These are phyloP conservation scores for Scheffersomyces lignosus DNA, from an alignment of 805 yeast genomes.

Conservation along the genomic window DNA sequence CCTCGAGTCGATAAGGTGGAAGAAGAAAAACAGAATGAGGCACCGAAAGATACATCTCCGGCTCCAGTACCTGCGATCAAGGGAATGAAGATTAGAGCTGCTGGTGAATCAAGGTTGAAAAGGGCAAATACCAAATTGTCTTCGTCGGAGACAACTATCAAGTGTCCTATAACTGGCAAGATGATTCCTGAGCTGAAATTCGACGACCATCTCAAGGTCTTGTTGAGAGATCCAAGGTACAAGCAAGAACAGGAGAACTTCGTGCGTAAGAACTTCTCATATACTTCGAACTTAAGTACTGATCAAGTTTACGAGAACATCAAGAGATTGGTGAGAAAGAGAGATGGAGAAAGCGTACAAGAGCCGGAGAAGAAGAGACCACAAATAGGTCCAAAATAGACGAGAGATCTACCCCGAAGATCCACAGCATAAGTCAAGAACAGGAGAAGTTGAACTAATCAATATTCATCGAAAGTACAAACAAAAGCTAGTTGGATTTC, in stretches of 20 bases:
- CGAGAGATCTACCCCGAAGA: conserved; percentile 1
- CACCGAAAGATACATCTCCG: conserved; percentile 3
- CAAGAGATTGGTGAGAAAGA: conserved; percentile 28
- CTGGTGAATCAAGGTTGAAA: conserved; percentile 65
- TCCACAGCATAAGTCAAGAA: conserved; percentile 3
- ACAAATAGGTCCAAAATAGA: conserved; percentile 9
- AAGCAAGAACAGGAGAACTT: conserved; percentile 64
- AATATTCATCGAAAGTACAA: conserved; percentile 22
- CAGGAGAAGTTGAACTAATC: conserved; percentile 3
- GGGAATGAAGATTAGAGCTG: conserved; percentile 66
- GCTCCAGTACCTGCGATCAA: conserved; percentile 26
- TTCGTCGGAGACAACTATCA: conserved; percentile 39
- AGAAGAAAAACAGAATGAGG: conserved; percentile 5
- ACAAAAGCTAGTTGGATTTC: conserved; percentile 15
- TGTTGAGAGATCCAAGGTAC: conserved; percentile 77
- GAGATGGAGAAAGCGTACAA: conserved; percentile 6
- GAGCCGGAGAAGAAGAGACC: conserved; percentile 3
- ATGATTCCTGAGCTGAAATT: conserved; percentile 69
- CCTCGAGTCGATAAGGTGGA: too few species aligned
- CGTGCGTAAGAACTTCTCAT: conserved; percentile 52
- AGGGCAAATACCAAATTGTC: conserved; percentile 11
- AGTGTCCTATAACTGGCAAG: conserved; percentile 79
- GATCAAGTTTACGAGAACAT: conserved; percentile 65
- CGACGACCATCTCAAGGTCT: conserved; percentile 66
- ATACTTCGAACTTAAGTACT: conserved; percentile 49